Evolutionary conservation across 169 alveolate genomes (phyloP), one percentile per base, ranked within the genome.

Genomic region (Sarcocystis neurona): DNA sequence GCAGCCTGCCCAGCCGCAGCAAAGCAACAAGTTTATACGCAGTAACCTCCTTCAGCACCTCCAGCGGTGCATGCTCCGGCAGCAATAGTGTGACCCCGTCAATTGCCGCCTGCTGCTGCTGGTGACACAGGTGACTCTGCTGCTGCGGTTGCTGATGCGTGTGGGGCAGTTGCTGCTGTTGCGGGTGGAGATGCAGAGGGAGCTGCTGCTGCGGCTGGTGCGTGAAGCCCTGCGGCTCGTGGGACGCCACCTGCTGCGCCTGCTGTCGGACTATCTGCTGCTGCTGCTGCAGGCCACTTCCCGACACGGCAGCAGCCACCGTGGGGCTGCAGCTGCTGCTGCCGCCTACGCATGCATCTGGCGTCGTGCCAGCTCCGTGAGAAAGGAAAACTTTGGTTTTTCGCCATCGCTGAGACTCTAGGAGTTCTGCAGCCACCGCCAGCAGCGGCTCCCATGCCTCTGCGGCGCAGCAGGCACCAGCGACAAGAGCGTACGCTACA

Each of bases 1-100:
- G 58, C 48, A 4, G 58, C 2, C 47, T 1, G 27, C 82, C 82
- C 56, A 72, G 34, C 34, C 56, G 82, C 53, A 72, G 1, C 32
- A 72, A 18, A 15, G 82, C 82, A 27, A 72, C 41, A 23, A 72
- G 56, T 39, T 39, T 72, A 53, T 72, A 72, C 53, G 82, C 82
- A 37, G 34, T 3, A 34, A 72, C 53, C 4, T 0, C 32, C 34
- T 72, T 72, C 23, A 30, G 39, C 23, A 72, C 32, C 27, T 72
- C 82, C 56, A 72, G 56, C 50, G 82, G 56, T 8, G 82, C 82
- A 6, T 72, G 58, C n/a, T n/a, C n/a, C n/a, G n/a, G n/a, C n/a
- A n/a, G n/a, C n/a, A n/a, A n/a, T n/a, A n/a, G n/a, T n/a, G n/a
- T n/a, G n/a, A n/a, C n/a, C n/a, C n/a, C n/a, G n/a, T n/a, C n/a